Conservation (phyloP, 768 basidiomycete species). For the Trametes cinnabarina region DNA sequence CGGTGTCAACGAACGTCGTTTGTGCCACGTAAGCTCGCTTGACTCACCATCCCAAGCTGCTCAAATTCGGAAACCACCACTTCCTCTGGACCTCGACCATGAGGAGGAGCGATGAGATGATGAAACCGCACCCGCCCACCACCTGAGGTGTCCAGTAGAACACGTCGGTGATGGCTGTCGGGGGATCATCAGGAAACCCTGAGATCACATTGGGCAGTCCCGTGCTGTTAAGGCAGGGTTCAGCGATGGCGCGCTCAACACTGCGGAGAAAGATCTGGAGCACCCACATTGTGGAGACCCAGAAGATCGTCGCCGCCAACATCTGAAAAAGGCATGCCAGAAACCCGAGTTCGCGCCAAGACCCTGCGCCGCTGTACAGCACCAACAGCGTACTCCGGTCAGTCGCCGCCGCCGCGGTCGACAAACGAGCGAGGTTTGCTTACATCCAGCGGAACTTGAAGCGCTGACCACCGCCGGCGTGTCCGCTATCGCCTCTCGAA, state of each 20-base stretch:
- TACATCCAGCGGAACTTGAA: constrained; percentile 24
- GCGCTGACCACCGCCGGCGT: background rate
- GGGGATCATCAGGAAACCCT: constrained; percentile 25
- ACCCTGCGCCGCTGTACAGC: constrained; percentile 20
- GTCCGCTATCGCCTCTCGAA: background rate
- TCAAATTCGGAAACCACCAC: constrained; percentile 50
- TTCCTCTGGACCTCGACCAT: constrained; percentile 55
- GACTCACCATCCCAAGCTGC: constrained; percentile 55
- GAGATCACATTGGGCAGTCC: constrained; percentile 43
- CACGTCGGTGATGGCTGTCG: constrained; percentile 40
- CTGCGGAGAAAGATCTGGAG: background rate
- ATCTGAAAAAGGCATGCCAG: constrained; percentile 51
- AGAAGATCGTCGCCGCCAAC: constrained; percentile 58
- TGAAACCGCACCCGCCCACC: constrained; percentile 57
- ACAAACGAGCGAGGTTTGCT: constrained; percentile 21
- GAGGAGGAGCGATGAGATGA: constrained; percentile 45
- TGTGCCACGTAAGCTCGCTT: constrained; percentile 1
- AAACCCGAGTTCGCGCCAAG: constrained; percentile 46
- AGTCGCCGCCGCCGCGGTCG: constrained; percentile 36
- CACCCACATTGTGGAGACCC: constrained; percentile 40
- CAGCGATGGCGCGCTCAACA: background rate
- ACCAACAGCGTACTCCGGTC: constrained; percentile 32
- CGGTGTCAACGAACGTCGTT: background rate
- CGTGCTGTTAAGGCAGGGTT: constrained; percentile 26
- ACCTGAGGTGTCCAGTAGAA: constrained; percentile 66